A percentile compares a stretch with the other conserved stretches of the same genome.
Evolutionary conservation across 148 eudicot genomes (phyloP).

Genomic region (Vaccinium myrtillus): DNA sequence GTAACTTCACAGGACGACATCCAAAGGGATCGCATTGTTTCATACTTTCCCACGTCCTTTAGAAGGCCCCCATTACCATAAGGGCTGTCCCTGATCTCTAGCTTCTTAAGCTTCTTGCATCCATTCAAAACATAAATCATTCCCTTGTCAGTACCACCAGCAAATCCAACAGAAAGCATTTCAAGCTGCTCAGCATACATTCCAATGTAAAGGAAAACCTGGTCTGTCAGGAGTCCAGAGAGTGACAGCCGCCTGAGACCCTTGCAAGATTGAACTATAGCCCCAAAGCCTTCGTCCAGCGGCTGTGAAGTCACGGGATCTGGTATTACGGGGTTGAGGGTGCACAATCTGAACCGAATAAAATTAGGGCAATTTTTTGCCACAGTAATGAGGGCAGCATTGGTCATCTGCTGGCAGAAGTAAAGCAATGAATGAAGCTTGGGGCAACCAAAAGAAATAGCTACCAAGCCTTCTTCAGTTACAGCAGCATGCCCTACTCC

Average conservation of each 20-base stretch:
- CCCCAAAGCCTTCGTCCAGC: slow-evolving; percentile 85
- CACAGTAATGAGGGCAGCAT: slow-evolving; percentile 65
- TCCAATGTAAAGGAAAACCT: slow-evolving; percentile 82
- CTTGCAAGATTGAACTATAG: slow-evolving; percentile 74
- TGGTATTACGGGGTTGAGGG: slow-evolving; percentile 57
- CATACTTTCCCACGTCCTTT: slow-evolving; percentile 73
- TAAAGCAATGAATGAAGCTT: slow-evolving; percentile 68
- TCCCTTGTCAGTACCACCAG: slow-evolving; percentile 75
- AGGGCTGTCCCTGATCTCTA: slow-evolving; percentile 77
- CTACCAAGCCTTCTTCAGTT: slow-evolving; percentile 76
- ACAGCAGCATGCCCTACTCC: slow-evolving; percentile 54
- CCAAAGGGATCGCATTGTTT: slow-evolving; percentile 98
- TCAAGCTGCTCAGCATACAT: slow-evolving; percentile 83
- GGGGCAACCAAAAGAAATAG: slow-evolving; percentile 78
- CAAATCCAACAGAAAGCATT: slow-evolving; percentile 90
- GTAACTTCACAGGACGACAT: slow-evolving; percentile 87
- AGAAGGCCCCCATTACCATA: slow-evolving; percentile 70
- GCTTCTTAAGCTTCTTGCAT: slow-evolving; percentile 74
- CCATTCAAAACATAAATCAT: slow-evolving; percentile 80
- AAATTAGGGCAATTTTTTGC: slow-evolving; percentile 80
- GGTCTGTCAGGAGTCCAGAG: slow-evolving; percentile 70
- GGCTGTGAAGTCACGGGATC: slow-evolving; percentile 66
- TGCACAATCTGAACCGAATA: slow-evolving; percentile 60
- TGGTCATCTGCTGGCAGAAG: slow-evolving; percentile 87
- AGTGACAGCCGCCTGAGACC: slow-evolving; percentile 61